These are phyloP conservation scores for Elsinoe australis DNA, from an alignment of 2,329 filamentous ascomycete species.

Conservation along the genomic window DNA sequence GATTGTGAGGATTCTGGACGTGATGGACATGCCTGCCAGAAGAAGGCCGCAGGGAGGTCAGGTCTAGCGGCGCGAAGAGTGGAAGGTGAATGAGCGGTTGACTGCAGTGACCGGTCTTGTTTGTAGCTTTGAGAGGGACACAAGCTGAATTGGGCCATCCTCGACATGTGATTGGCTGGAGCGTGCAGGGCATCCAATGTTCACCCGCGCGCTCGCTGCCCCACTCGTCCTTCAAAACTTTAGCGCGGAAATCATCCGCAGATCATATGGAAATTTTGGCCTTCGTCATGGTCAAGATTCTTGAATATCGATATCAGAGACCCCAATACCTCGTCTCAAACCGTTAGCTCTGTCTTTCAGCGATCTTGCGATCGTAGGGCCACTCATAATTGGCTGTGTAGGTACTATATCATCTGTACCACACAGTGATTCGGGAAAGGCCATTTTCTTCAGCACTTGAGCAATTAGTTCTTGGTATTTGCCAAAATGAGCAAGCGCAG, in stretches of 20 bases:
- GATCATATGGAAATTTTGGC: conserved; percentile 8
- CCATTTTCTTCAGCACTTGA: too few species aligned
- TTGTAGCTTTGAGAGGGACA: conserved; percentile 14
- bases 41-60: background rate
- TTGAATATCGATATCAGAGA: too few species aligned
- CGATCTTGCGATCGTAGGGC: too few species aligned
- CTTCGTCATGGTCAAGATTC: conserved; percentile 2
- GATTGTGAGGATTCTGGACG: too few species aligned
- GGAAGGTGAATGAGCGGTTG: background rate
- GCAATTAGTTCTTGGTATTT: background rate
- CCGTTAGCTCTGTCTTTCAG: too few species aligned
- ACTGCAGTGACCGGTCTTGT: too few species aligned
- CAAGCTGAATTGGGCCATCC: conserved; percentile 6
- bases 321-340: too few species aligned
- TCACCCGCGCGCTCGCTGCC: too few species aligned
- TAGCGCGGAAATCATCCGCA: conserved; percentile 13
- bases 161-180: conserved; percentile 2
- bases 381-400: too few species aligned
- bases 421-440: too few species aligned
- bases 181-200: too few species aligned
- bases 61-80: background rate
- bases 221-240: background rate
- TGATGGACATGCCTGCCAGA: background rate
- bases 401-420: too few species aligned
- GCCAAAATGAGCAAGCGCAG: conserved; percentile 53